Percentiles rank a stretch among this genome's conserved stretches.
phyloP scores from a whole-genome alignment of 768 basidiomycete genomes.

The Panus rudis region DNA sequence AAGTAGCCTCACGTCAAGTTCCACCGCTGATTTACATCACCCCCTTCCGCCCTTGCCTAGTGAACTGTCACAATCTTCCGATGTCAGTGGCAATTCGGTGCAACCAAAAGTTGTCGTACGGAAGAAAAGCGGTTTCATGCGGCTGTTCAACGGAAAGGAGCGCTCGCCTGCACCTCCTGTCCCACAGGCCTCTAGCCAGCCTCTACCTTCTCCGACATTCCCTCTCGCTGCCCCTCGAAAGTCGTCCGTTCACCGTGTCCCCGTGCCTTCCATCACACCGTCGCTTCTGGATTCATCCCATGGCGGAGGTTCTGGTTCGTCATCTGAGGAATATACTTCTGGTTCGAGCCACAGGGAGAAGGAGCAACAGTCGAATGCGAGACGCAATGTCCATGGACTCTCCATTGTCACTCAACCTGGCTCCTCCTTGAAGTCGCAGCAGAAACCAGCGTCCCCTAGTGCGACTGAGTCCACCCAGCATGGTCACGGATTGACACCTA shows the following conservation, averaged over 20 bases:
- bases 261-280: conserved; percentile 22
- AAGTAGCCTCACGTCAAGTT: conserved; percentile 1
- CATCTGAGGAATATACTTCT: conserved; percentile 6
- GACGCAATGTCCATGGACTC: conserved; percentile 21
- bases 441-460: background rate
- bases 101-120: conserved; percentile 52
- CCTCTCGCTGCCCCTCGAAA: conserved; percentile 18
- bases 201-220: conserved; percentile 4
- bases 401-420: conserved; percentile 19
- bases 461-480: background rate
- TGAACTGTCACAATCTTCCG: conserved; percentile 2
- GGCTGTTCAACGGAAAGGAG: conserved; percentile 58
- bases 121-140: conserved; percentile 79
- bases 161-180: conserved; percentile 47
- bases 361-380: conserved; percentile 18
- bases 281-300: conserved; percentile 11
- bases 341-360: background rate
- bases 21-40: conserved; percentile 2
- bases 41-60: conserved; percentile 10
- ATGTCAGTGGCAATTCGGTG: no score
- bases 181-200: conserved; percentile 38
- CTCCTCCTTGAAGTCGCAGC: conserved; percentile 2
- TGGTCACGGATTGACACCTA: conserved; percentile 13
- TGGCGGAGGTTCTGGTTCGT: conserved; percentile 11
- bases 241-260: conserved; percentile 17